Base-by-base conservation (phyloP, 2,329 filamentous ascomycete genomes). In the Phyllosticta capitalensis region DNA sequence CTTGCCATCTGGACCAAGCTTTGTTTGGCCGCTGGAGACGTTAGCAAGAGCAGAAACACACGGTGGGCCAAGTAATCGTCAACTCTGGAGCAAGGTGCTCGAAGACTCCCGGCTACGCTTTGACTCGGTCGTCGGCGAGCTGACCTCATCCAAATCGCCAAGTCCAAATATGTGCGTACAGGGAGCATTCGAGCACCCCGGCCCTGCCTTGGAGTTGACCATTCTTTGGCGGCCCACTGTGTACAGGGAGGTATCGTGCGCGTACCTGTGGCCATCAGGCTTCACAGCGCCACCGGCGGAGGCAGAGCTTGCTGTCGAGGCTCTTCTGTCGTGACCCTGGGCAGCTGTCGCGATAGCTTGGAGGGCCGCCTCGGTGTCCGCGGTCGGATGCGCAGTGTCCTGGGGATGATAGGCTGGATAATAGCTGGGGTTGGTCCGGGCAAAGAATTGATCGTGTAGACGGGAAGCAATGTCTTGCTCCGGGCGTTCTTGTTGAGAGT, bases 1-100 rank as follows among this genome's bases (percentile, higher is more conserved):
- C 26, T 61, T 61, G 48, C 59, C 55, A 24, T 61, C 59, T 22
- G 59, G 58, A 21, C 58, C 58, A 21, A 60, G 58, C 58, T 60
- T 60, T n/a, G 53, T 52, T 26, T 55, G 58, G 10, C 24, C n/a
- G 33, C 58, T 56, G 58, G 53, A 33, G 1, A 10, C 20, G 53
- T 60, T 19, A 60, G 58, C 33, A 22, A 17, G 17, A 50, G 21
- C 21, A 45, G 24, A 45, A 14, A 17, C 3, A n/a, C n/a, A n/a
- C n/a, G n/a, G n/a, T n/a, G n/a, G 12, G 26, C 5, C 21, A 22
- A 9, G 14, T 53, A 20, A 10, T 12, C 21, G 28, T 20, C 53
- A 50, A n/a, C n/a, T n/a, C n/a, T 24, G 12, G 49, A 52, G 26
- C 49, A 19, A 33, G 49, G 33, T 21, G 45, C 55, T 51, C 48